Conservation (phyloP, 495 filamentous ascomycete genomes). For the Parathielavia appendiculata region DNA sequence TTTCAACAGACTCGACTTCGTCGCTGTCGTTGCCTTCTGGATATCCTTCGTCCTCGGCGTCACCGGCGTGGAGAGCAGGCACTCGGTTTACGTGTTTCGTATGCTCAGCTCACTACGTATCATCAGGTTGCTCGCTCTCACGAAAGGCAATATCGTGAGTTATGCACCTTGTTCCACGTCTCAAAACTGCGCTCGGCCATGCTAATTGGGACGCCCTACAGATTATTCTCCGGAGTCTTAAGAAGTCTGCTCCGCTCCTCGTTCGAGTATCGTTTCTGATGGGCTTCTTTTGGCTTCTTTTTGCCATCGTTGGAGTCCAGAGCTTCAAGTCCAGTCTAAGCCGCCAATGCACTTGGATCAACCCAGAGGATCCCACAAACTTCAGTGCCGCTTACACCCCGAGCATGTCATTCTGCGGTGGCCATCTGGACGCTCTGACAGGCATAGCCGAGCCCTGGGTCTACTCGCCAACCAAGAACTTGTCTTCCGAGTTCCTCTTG, state of each 20-base stretch:
- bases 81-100: slow-evolving; percentile 81
- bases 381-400: slow-evolving; percentile 46
- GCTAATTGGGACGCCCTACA: slow-evolving; percentile 30
- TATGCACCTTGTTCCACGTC: not conserved
- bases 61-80: slow-evolving; percentile 56
- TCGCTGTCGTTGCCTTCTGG: slow-evolving; percentile 97
- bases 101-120: slow-evolving; percentile 96
- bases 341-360: slow-evolving; percentile 82
- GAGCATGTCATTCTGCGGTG: slow-evolving; percentile 76
- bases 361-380: slow-evolving; percentile 49
- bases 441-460: slow-evolving; percentile 63
- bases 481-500: slow-evolving; percentile 18
- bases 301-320: slow-evolving; percentile 94
- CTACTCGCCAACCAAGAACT: slow-evolving; percentile 19
- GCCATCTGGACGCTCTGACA: slow-evolving; percentile 59
- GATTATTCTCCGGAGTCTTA: slow-evolving; percentile 90
- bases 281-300: slow-evolving; percentile 97
- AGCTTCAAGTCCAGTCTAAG: slow-evolving; percentile 94
- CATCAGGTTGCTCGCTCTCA: slow-evolving; percentile 78
- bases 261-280: slow-evolving; percentile 94
- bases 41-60: slow-evolving; percentile 71
- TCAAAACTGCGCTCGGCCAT: not conserved
- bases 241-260: slow-evolving; percentile 90
- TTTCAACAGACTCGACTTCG: slow-evolving; percentile 92
- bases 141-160: slow-evolving; percentile 79